Percentiles rank a stretch among this genome's conserved stretches.
Conservation (phyloP, 768 basidiomycete species). For the Amanita exitialis region DNA sequence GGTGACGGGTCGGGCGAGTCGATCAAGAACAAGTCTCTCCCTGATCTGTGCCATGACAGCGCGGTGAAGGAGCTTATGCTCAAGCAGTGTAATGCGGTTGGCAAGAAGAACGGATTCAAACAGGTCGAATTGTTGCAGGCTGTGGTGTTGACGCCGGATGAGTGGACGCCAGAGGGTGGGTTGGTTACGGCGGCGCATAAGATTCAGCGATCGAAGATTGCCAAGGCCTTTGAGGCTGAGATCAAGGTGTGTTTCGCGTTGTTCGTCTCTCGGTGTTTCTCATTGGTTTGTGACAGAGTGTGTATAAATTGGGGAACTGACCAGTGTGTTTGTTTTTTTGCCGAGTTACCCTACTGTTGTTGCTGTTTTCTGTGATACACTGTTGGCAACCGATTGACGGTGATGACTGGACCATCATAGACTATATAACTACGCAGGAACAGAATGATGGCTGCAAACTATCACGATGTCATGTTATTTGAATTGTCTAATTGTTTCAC, state of each 20-base stretch:
- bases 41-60: conserved; percentile 44
- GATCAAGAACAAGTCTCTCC: conserved; percentile 26
- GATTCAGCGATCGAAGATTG: conserved; percentile 25
- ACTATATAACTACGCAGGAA: no score
- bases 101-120: conserved; percentile 84
- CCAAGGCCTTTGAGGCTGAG: conserved; percentile 21
- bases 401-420: no score
- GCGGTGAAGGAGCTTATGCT: conserved; percentile 53
- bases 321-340: no score
- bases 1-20: background rate
- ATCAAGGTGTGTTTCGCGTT: conserved; percentile 13
- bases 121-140: conserved; percentile 65
- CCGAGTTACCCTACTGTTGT: no score
- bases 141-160: conserved; percentile 71
- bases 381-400: no score
- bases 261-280: background rate
- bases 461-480: no score
- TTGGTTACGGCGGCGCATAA: conserved; percentile 55
- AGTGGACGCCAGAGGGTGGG: conserved; percentile 90
- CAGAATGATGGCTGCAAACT: no score
- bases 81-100: conserved; percentile 68
- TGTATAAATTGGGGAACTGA: background rate
- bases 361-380: no score
- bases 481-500: no score
- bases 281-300: background rate